These are phyloP conservation scores for Mucor sp. DNA, from an alignment of 371 early-diverging fungal genomes.

Conservation along the genomic window DNA sequence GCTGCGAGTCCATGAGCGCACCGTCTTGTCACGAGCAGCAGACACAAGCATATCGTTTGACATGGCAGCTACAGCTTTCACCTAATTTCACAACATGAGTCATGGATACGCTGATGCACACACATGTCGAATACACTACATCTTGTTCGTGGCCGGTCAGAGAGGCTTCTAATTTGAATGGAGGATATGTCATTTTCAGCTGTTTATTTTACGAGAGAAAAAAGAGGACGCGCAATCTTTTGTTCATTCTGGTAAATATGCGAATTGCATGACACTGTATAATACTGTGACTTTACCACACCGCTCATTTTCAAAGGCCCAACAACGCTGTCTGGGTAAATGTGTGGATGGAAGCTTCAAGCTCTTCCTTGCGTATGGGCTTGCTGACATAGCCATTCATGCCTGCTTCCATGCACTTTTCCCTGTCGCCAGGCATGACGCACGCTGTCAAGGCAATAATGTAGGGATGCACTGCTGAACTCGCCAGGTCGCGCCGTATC, in stretches of 20 bases:
- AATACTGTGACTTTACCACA: background rate
- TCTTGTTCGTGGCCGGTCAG: conserved; percentile 38
- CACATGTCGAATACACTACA: conserved; percentile 14
- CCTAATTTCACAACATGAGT: conserved; percentile 43
- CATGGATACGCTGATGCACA: background rate
- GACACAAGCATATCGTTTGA: conserved; percentile 70
- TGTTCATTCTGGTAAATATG: background rate
- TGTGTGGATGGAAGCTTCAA: conserved; percentile 33
- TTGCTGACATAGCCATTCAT: conserved; percentile 45
- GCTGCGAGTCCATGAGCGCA: conserved; percentile 63
- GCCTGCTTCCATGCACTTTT: conserved; percentile 52
- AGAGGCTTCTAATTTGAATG: conserved; percentile 20
- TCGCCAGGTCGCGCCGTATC: conserved; percentile 40
- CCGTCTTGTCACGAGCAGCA: conserved; percentile 80
- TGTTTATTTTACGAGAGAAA: background rate
- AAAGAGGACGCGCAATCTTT: conserved; percentile 13
- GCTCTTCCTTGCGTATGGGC: conserved; percentile 49
- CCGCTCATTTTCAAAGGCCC: background rate
- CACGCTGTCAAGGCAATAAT: conserved; percentile 61
- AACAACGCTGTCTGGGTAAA: conserved; percentile 32
- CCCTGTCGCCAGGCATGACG: conserved; percentile 57
- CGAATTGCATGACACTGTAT: background rate
- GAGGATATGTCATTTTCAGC: conserved; percentile 17
- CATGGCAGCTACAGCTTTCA: conserved; percentile 70
- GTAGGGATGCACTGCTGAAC: conserved; percentile 35